Percentiles rank a stretch among this genome's conserved stretches.
phyloP scores from a whole-genome alignment of 352 stramenopile species.

The Phytophthora citricola region DNA sequence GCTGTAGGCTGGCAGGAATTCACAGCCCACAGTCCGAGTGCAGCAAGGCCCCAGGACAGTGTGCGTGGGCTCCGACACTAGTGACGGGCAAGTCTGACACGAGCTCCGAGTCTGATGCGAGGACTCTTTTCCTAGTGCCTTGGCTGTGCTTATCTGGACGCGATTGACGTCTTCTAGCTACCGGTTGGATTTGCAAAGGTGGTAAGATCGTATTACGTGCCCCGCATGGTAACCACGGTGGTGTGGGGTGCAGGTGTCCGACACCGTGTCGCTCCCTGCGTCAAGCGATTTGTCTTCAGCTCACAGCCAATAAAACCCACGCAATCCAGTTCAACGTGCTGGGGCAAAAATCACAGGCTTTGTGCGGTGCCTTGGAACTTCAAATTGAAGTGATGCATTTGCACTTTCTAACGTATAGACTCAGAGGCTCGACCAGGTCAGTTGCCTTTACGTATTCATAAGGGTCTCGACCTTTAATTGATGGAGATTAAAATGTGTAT shows the following conservation, averaged over 20 bases:
- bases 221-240: no score
- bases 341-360: conserved; percentile 1
- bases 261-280: no score
- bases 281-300: not conserved
- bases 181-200: not conserved
- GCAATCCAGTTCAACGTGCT: not conserved
- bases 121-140: not conserved
- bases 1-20: not conserved
- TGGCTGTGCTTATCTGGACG: not conserved
- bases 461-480: not conserved
- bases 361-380: conserved; percentile 12
- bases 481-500: not conserved
- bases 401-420: not conserved
- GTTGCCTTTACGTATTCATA: no score
- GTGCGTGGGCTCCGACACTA: not conserved
- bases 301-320: not conserved
- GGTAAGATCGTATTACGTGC: not conserved
- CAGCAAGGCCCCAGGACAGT: not conserved
- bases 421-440: not conserved
- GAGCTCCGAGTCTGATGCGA: not conserved
- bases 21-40: not conserved
- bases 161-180: not conserved
- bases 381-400: conserved; percentile 15
- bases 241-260: no score
- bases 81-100: no score